Percentiles rank a stretch among this genome's conserved stretches.
These are phyloP conservation scores for Wickerhamomyces subpelliculosus DNA, from an alignment of 805 yeast species.

Conservation along the genomic window DNA sequence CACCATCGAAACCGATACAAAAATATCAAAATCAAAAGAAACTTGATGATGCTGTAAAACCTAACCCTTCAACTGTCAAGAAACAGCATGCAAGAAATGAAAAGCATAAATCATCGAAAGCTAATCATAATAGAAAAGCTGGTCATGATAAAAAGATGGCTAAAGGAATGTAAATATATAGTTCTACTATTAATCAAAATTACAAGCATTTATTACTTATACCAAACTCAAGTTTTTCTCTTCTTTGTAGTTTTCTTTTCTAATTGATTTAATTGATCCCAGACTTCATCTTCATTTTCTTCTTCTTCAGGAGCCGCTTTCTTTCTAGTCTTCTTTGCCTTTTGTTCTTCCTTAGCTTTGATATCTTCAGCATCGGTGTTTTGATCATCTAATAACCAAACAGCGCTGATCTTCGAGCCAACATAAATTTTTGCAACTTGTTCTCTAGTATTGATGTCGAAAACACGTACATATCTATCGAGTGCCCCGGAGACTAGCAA, in stretches of 20 bases:
- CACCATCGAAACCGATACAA: conserved; percentile 2
- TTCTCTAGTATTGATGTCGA: conserved; percentile 51
- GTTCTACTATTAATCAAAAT: not conserved
- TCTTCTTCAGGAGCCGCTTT: conserved; percentile 24
- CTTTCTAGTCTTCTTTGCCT: conserved; percentile 28
- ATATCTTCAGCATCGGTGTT: conserved; percentile 31
- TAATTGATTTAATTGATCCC: conserved; percentile 26
- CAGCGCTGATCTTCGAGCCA: conserved; percentile 61
- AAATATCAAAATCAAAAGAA: not conserved
- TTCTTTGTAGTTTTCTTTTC: conserved; percentile 10
- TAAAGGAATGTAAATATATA: conserved; percentile 1
- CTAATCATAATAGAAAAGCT: conserved; percentile 59
- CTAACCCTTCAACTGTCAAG: conserved; percentile 16
- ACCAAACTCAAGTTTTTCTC: conserved; percentile 12
- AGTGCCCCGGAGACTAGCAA: conserved; percentile 74
- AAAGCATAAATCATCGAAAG: conserved; percentile 47
- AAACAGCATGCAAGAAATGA: conserved; percentile 39
- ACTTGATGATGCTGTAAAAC: conserved; percentile 5
- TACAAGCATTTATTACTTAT: not conserved
- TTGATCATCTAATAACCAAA: conserved; percentile 43
- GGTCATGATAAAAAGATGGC: conserved; percentile 53
- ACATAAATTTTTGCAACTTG: conserved; percentile 62
- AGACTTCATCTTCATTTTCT: conserved; percentile 29
- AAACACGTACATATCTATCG: conserved; percentile 81
- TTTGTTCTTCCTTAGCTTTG: conserved; percentile 26